Conservation (phyloP, 225 moss, liverwort and hornwort species). For the Straminergon stramineum region DNA sequence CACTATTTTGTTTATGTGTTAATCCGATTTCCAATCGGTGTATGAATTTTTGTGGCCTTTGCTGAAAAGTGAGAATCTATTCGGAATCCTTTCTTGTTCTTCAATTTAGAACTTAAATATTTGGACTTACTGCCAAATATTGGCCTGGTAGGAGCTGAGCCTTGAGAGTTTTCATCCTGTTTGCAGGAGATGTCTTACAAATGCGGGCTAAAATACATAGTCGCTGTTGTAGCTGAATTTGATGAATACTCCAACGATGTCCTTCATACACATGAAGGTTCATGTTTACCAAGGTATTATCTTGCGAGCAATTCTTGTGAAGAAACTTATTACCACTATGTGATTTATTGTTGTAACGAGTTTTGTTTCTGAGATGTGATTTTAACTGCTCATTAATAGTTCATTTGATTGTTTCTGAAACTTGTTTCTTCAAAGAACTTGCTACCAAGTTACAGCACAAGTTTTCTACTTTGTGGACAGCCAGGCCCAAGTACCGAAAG, state of each 20-base stretch:
- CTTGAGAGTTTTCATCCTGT: background rate
- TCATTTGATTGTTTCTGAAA: background rate
- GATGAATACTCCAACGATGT: slow-evolving; percentile 88
- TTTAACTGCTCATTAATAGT: background rate
- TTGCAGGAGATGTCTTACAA: slow-evolving; percentile 72
- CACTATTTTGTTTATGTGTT: background rate
- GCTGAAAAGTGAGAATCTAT: background rate
- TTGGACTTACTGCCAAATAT: background rate
- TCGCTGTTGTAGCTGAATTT: slow-evolving; percentile 76
- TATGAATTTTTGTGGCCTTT: background rate
- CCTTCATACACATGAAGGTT: slow-evolving; percentile 64
- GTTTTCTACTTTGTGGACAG: slow-evolving; percentile 25
- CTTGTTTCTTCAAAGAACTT: background rate
- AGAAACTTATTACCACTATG: background rate
- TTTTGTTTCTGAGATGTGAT: background rate
- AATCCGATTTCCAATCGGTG: background rate
- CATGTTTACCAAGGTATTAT: slow-evolving; percentile 74
- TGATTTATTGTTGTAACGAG: background rate
- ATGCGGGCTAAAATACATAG: slow-evolving; percentile 67
- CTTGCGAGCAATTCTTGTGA: background rate
- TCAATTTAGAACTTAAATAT: background rate
- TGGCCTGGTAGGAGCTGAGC: background rate
- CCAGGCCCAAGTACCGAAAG: slow-evolving; percentile 83
- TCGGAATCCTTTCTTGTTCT: background rate
- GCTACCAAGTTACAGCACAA: slow-evolving; percentile 8